phyloP scores from a whole-genome alignment of 176 grass and related monocot genomes.

The Avena atlantica region DNA sequence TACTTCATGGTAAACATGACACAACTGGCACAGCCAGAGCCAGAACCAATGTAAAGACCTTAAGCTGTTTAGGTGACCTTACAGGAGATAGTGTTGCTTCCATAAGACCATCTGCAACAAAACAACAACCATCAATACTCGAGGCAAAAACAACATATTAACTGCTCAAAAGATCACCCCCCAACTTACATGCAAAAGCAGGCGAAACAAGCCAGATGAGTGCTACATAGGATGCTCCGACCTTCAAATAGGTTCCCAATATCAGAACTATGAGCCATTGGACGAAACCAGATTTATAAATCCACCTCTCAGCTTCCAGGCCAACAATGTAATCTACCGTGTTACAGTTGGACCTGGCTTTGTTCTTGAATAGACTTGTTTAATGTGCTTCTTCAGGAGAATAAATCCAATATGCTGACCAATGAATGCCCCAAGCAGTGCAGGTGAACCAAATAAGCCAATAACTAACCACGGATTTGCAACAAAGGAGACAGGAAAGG shows the following conservation, averaged over 20 bases:
- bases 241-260: conserved; percentile 81
- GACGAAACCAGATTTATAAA: conserved; percentile 94
- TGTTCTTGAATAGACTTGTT: conserved; percentile 45
- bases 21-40: conserved; percentile 68
- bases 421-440: conserved; percentile 83
- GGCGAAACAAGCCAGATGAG: conserved; percentile 94
- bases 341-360: conserved; percentile 42
- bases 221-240: conserved; percentile 76
- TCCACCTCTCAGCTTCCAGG: conserved; percentile 97
- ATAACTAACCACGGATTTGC: conserved; percentile 81
- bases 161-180: conserved; percentile 25
- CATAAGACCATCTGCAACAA: conserved; percentile 87
- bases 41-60: conserved; percentile 83
- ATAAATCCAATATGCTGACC: conserved; percentile 90
- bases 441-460: conserved; percentile 92
- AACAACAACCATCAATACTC: conserved; percentile 34
- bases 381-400: conserved; percentile 59
- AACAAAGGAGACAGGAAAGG: conserved; percentile 75
- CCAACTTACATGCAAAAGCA: conserved; percentile 93
- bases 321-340: conserved; percentile 53
- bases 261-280: conserved; percentile 85
- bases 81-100: conserved; percentile 88
- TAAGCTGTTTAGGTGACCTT: conserved; percentile 83
- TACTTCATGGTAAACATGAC: conserved; percentile 86
- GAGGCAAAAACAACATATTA: conserved; percentile 23